Evolutionary conservation across 176 grass and related monocot species (phyloP).

Genomic region (Oryza glaberrima): DNA sequence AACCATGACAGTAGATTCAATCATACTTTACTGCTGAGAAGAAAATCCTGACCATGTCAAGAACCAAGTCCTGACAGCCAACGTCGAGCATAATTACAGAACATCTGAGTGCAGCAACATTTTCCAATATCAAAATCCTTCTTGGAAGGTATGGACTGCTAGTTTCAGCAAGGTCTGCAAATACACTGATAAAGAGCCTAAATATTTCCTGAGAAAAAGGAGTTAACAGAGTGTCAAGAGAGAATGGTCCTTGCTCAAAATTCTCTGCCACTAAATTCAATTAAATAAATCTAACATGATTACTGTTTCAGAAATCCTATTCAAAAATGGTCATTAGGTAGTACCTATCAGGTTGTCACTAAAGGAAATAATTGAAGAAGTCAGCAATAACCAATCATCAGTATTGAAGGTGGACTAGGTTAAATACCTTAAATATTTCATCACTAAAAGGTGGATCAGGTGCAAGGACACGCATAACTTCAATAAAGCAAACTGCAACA

Average conservation of each 20-base stretch:
- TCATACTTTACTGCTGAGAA: conserved; percentile 76
- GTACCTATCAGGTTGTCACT: neutral
- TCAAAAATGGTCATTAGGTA: conserved; percentile 21
- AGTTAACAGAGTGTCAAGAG: conserved; percentile 31
- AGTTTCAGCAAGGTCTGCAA: conserved; percentile 74
- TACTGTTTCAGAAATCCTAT: conserved; percentile 13
- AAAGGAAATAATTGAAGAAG: conserved; percentile 19
- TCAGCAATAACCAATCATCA: neutral
- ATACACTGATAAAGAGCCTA: conserved; percentile 82
- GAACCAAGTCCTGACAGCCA: conserved; percentile 75
- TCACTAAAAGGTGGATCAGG: conserved; percentile 89
- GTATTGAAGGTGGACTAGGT: conserved; percentile 73
- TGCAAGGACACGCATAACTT: conserved; percentile 91
- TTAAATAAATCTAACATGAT: conserved; percentile 28
- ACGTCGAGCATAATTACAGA: conserved; percentile 92
- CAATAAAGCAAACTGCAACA: conserved; percentile 79
- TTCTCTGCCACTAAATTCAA: conserved; percentile 24
- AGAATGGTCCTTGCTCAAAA: neutral
- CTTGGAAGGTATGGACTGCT: conserved; percentile 86
- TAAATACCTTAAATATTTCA: conserved; percentile 87
- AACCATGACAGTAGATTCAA: conserved; percentile 33
- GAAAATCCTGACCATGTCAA: conserved; percentile 88
- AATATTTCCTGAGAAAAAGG: conserved; percentile 80
- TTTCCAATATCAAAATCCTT: conserved; percentile 96
- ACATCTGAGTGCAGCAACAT: conserved; percentile 76